These are phyloP conservation scores for Globisporangium yorkense DNA, from an alignment of 352 stramenopile genomes.

Conservation along the genomic window DNA sequence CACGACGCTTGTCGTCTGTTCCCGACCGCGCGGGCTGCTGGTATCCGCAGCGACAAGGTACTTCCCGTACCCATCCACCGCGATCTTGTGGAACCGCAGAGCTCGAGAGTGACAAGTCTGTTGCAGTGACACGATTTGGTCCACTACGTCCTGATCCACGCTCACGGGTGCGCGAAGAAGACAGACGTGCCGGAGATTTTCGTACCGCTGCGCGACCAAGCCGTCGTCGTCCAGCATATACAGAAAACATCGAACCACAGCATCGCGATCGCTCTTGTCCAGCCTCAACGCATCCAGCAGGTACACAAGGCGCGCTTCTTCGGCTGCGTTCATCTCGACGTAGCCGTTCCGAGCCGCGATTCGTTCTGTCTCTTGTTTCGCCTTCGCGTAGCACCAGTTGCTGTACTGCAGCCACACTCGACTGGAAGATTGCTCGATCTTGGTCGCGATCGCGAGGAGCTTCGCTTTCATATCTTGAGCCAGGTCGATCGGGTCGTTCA, in stretches of 20 bases:
- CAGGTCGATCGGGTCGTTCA: conserved; percentile 10
- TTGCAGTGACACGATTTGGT: conserved; percentile 31
- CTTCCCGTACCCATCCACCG: conserved; percentile 31
- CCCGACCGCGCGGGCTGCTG: not conserved
- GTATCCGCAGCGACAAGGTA: conserved; percentile 7
- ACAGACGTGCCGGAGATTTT: conserved; percentile 33
- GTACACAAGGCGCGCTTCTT: conserved; percentile 32
- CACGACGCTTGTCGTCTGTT: conserved; percentile 34
- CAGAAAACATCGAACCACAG: conserved; percentile 35
- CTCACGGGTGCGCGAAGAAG: conserved; percentile 9
- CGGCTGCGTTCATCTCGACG: conserved; percentile 34
- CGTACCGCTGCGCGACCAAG: conserved; percentile 26
- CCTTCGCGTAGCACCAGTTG: conserved; percentile 66
- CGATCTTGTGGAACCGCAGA: conserved; percentile 31
- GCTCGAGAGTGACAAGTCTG: conserved; percentile 23
- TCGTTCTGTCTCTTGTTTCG: conserved; percentile 31
- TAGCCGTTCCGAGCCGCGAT: conserved; percentile 44
- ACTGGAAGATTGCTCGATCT: conserved; percentile 26
- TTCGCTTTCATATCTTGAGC: conserved; percentile 8
- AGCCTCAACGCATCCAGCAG: conserved; percentile 40
- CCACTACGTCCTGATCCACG: conserved; percentile 13
- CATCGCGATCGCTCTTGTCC: conserved; percentile 20
- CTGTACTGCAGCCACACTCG: conserved; percentile 59
- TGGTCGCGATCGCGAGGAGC: conserved; percentile 23
- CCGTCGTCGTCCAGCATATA: conserved; percentile 48